Conservation (phyloP, 495 filamentous ascomycete genomes). For the Neurospora sp. region DNA sequence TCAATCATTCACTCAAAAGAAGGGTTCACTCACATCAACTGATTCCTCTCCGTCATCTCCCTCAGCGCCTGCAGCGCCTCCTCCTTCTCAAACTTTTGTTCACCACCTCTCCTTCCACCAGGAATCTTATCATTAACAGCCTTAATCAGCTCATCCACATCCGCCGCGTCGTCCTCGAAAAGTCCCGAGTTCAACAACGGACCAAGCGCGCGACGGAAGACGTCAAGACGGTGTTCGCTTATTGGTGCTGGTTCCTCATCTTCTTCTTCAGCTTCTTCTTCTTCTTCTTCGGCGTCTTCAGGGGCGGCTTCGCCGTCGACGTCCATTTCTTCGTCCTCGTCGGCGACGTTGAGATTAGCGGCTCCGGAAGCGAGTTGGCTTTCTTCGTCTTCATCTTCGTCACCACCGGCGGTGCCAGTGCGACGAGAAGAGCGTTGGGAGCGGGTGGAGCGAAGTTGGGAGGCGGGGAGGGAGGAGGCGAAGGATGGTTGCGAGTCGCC, state of each 20-base stretch:
- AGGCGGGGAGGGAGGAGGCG: constrained; percentile 36
- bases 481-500: constrained; percentile 35
- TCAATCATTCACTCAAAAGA: background rate
- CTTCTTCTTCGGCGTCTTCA: constrained; percentile 7
- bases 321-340: constrained; percentile 7
- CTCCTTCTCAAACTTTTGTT: constrained; percentile 45
- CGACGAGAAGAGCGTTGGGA: constrained; percentile 9
- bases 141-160: constrained; percentile 61
- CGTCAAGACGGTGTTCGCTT: constrained; percentile 49
- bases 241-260: constrained; percentile 34
- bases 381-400: constrained; percentile 27
- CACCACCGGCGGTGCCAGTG: background rate
- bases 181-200: constrained; percentile 65
- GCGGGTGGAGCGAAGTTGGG: constrained; percentile 28
- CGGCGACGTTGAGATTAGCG: constrained; percentile 24
- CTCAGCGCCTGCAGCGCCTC: constrained; percentile 72
- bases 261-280: constrained; percentile 10
- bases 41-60: constrained; percentile 71
- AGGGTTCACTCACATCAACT: constrained; percentile 74
- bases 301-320: constrained; percentile 8
- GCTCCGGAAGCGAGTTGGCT: constrained; percentile 25
- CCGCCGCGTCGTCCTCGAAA: constrained; percentile 71
- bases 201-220: constrained; percentile 74
- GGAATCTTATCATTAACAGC: constrained; percentile 65
- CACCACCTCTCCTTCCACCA: constrained; percentile 22